Conservation (phyloP, 2,329 filamentous ascomycete genomes). For the Aspergillus candidus region DNA sequence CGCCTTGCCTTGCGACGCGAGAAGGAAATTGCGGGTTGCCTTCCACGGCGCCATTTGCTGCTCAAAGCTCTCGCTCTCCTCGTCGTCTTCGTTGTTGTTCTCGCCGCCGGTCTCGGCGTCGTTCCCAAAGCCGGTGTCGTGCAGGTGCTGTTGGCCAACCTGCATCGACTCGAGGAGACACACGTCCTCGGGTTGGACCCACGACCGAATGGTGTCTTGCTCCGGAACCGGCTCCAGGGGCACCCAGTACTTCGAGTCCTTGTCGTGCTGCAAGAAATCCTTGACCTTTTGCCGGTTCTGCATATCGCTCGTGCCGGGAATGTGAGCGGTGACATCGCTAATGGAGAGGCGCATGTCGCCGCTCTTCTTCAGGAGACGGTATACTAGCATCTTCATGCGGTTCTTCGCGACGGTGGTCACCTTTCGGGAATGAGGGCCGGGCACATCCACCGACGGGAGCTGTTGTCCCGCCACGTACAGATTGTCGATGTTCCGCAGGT, state of each 20-base stretch:
- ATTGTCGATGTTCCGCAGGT: constrained; percentile 82
- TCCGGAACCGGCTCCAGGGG: constrained; percentile 73
- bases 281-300: constrained; percentile 96
- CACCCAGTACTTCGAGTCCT: constrained; percentile 81
- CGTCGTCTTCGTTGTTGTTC: constrained; percentile 57
- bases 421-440: constrained; percentile 86
- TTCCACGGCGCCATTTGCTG: constrained; percentile 93
- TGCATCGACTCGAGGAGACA: constrained; percentile 96
- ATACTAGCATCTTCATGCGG: constrained; percentile 91
- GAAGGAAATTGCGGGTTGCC: constrained; percentile 91
- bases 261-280: constrained; percentile 88
- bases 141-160: constrained; percentile 81
- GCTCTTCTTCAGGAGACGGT: constrained; percentile 76
- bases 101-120: constrained; percentile 61
- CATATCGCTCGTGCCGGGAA: constrained; percentile 87
- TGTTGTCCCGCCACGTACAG: constrained; percentile 87
- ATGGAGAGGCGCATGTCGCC: constrained; percentile 63
- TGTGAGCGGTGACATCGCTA: constrained; percentile 83
- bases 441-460: constrained; percentile 85
- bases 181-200: constrained; percentile 94
- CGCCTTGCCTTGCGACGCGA: constrained; percentile 88
- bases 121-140: constrained; percentile 79
- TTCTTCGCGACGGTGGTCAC: constrained; percentile 97
- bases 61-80: constrained; percentile 69
- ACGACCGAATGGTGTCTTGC: constrained; percentile 69